Conservation (phyloP, 2,329 filamentous ascomycete genomes). For the Bipolaris zeicola region DNA sequence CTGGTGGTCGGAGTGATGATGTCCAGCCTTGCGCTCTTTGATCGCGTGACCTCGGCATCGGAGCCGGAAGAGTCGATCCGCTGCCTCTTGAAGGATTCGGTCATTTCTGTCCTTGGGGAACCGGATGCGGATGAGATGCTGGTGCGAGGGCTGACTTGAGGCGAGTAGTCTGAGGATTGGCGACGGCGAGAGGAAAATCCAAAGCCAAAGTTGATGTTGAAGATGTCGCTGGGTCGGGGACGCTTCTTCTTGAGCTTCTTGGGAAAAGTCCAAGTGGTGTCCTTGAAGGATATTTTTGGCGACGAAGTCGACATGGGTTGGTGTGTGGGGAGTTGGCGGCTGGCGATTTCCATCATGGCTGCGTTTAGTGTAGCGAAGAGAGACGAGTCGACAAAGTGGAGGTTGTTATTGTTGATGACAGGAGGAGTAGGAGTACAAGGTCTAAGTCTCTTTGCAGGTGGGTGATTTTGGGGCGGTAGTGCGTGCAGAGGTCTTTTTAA, state of each 20-base stretch:
- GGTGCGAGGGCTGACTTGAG: constrained; percentile 19
- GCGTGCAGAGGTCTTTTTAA: neutral
- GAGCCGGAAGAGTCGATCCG: constrained; percentile 17
- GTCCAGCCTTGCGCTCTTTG: neutral
- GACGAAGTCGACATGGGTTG: neutral
- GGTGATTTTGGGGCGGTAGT: neutral
- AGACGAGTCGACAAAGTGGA: constrained; percentile 1
- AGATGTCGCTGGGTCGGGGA: constrained; percentile 13
- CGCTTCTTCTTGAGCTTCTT: constrained; percentile 14
- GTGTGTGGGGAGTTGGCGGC: constrained; percentile 5
- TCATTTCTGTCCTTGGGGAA: neutral
- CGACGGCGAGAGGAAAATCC: constrained; percentile 8
- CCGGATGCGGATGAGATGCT: constrained; percentile 12
- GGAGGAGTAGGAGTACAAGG: neutral
- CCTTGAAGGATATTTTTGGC: constrained; percentile 5
- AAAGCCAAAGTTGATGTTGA: constrained; percentile 23
- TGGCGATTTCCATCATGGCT: constrained; percentile 11
- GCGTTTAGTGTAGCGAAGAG: constrained; percentile 9
- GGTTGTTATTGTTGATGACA: neutral
- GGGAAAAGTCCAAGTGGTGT: constrained; percentile 10
- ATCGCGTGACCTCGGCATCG: neutral
- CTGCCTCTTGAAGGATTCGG: constrained; percentile 17
- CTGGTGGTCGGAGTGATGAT: neutral
- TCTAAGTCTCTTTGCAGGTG: neutral
- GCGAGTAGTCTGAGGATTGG: constrained; percentile 13